Conservation (phyloP, 2,329 filamentous ascomycete species). For the Zymoseptoria passerinii region DNA sequence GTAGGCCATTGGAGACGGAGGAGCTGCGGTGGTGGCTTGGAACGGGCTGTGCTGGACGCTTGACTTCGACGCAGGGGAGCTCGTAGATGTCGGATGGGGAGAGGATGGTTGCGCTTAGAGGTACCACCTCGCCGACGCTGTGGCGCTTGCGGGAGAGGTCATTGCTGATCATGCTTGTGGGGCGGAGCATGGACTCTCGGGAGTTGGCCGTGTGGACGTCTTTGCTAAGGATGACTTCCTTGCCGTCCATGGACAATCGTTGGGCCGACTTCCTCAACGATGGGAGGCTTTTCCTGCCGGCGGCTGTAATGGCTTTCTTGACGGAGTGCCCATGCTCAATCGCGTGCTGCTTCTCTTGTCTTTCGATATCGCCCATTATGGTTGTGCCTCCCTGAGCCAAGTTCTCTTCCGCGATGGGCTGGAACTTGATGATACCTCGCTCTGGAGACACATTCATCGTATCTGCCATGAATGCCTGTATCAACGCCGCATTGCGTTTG, state of each 20-base stretch:
- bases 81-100: slow-evolving; percentile 19
- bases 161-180: neutral
- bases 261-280: slow-evolving; percentile 20
- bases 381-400: slow-evolving; percentile 65
- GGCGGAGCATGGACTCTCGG: neutral
- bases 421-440: slow-evolving; percentile 66
- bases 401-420: slow-evolving; percentile 61
- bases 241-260: neutral
- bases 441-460: slow-evolving; percentile 56
- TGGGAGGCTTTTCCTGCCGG: slow-evolving; percentile 22
- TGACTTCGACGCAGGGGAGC: slow-evolving; percentile 15
- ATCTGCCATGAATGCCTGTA: slow-evolving; percentile 68
- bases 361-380: slow-evolving; percentile 58
- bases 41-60: slow-evolving; percentile 19
- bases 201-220: neutral
- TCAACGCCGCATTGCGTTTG: slow-evolving; percentile 67
- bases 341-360: slow-evolving; percentile 41
- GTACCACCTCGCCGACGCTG: neutral
- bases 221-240: neutral
- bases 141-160: neutral
- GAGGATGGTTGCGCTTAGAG: neutral
- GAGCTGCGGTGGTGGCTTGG: slow-evolving; percentile 15
- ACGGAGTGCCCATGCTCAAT: slow-evolving; percentile 35
- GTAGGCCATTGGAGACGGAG: slow-evolving; percentile 22
- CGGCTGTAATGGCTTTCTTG: slow-evolving; percentile 31